Conservation (phyloP, 192 early-diverging fungal species). For the Coemansia sp. region DNA sequence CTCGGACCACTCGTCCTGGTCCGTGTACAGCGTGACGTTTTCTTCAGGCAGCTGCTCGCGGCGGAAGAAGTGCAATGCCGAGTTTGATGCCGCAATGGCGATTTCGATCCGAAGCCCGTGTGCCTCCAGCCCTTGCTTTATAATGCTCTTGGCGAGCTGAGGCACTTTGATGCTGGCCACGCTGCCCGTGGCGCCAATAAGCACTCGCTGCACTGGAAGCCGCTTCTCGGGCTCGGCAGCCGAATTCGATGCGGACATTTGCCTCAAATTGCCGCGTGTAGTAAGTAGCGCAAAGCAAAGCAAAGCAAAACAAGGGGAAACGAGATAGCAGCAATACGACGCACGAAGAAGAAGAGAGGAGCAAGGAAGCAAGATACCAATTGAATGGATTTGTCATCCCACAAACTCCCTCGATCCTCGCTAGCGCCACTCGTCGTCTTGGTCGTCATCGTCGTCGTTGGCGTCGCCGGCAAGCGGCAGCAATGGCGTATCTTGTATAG, state of each 20-base stretch:
- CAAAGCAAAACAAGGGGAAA: neutral
- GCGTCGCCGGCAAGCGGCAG: too few species aligned
- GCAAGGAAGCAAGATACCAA: too few species aligned
- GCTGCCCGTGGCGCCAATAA: constrained; percentile 87
- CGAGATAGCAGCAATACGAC: too few species aligned
- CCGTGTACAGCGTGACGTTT: constrained; percentile 66
- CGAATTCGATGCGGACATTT: constrained; percentile 1
- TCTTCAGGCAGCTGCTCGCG: constrained; percentile 51
- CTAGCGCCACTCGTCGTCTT: too few species aligned
- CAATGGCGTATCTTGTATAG: neutral
- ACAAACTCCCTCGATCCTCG: too few species aligned
- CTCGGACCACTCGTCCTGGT: constrained; percentile 88
- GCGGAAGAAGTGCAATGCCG: constrained; percentile 91
- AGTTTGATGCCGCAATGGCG: constrained; percentile 76
- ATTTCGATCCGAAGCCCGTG: constrained; percentile 62
- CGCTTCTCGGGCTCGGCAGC: neutral
- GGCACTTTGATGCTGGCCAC: constrained; percentile 93
- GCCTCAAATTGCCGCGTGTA: neutral
- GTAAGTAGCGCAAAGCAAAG: neutral
- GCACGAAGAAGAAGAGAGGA: too few species aligned
- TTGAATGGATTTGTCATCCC: too few species aligned
- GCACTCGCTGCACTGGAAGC: constrained; percentile 49
- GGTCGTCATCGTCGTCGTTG: too few species aligned
- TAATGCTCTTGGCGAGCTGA: constrained; percentile 54
- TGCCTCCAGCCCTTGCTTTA: constrained; percentile 8